Conservation (phyloP, 768 basidiomycete genomes). For the Gyrodon lividus region DNA sequence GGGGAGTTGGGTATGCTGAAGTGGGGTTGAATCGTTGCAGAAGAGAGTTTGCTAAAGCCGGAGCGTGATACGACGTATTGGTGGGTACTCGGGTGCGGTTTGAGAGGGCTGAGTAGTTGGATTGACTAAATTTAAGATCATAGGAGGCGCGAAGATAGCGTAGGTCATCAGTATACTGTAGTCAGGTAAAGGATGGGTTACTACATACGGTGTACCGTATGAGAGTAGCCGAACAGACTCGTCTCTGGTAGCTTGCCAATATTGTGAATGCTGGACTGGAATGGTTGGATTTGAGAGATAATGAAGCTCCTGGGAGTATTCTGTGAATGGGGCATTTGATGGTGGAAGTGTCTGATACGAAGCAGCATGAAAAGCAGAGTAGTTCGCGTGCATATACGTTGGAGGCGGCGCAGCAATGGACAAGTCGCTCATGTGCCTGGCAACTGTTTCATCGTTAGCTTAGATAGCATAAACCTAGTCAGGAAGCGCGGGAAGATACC, state of each 20-base stretch:
- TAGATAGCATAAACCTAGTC: slow-evolving; percentile 1
- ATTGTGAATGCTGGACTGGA: slow-evolving; percentile 47
- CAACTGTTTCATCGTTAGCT: slow-evolving; percentile 45
- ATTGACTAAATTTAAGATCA: slow-evolving; percentile 23
- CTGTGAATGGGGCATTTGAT: slow-evolving; percentile 58
- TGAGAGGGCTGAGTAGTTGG: slow-evolving; percentile 33
- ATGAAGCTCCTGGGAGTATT: slow-evolving; percentile 61
- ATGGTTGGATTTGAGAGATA: slow-evolving; percentile 53
- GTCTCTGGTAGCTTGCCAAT: slow-evolving; percentile 64
- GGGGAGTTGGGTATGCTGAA: slow-evolving; percentile 69
- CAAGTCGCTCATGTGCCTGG: slow-evolving; percentile 62
- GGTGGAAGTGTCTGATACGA: slow-evolving; percentile 32
- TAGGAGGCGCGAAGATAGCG: neutral
- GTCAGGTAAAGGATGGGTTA: neutral
- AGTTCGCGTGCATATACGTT: slow-evolving; percentile 57
- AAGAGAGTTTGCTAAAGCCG: slow-evolving; percentile 60
- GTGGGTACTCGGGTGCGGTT: slow-evolving; percentile 43
- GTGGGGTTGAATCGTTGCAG: slow-evolving; percentile 62
- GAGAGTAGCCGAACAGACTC: slow-evolving; percentile 61
- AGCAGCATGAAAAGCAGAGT: slow-evolving; percentile 23
- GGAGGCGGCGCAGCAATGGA: slow-evolving; percentile 59
- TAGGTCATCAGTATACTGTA: slow-evolving; percentile 3
- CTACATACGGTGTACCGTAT: slow-evolving; percentile 50
- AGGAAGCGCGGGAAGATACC: slow-evolving; percentile 39
- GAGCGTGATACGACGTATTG: slow-evolving; percentile 54